Evolutionary conservation across 139 green algal species (phyloP).

Genomic region (Chlorella sp.): DNA sequence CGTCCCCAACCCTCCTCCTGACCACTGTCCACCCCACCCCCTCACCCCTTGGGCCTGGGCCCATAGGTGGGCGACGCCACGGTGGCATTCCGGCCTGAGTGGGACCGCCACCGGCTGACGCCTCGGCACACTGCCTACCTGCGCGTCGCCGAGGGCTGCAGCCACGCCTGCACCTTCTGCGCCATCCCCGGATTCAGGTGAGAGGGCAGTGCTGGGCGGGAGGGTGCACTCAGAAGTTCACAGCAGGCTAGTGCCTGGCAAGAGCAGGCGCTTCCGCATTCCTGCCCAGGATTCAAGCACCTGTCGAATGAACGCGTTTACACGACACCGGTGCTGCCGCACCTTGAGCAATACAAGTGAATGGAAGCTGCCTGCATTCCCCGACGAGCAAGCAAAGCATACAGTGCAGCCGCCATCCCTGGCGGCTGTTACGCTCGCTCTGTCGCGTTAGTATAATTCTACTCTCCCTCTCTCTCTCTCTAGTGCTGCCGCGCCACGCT

Average conservation of each 20-base stretch:
- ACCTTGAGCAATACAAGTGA: too few species aligned
- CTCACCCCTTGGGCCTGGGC: neutral
- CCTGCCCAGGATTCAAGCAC: too few species aligned
- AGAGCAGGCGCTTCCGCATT: neutral
- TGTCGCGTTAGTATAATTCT: too few species aligned
- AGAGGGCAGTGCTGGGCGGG: neutral
- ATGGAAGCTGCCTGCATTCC: too few species aligned
- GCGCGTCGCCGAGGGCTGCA: slow-evolving; percentile 91
- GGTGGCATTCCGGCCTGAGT: slow-evolving; percentile 85
- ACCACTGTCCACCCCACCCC: neutral
- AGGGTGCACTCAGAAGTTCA: too few species aligned
- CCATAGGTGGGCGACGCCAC: slow-evolving; percentile 80
- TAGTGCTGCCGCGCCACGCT: neutral
- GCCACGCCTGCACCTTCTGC: slow-evolving; percentile 94
- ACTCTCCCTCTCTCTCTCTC: neutral
- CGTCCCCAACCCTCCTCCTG: neutral
- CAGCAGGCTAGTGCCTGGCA: too few species aligned
- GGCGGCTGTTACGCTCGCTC: too few species aligned
- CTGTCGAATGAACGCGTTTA: too few species aligned
- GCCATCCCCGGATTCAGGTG: slow-evolving; percentile 85
- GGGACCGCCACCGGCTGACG: slow-evolving; percentile 77
- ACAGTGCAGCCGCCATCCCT: too few species aligned
- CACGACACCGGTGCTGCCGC: too few species aligned
- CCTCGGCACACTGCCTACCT: slow-evolving; percentile 89
- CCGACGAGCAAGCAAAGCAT: neutral